Evolutionary conservation across 768 basidiomycete species (phyloP), one percentile per base, ranked within the genome.

Genomic region (Piloderma croceum): DNA sequence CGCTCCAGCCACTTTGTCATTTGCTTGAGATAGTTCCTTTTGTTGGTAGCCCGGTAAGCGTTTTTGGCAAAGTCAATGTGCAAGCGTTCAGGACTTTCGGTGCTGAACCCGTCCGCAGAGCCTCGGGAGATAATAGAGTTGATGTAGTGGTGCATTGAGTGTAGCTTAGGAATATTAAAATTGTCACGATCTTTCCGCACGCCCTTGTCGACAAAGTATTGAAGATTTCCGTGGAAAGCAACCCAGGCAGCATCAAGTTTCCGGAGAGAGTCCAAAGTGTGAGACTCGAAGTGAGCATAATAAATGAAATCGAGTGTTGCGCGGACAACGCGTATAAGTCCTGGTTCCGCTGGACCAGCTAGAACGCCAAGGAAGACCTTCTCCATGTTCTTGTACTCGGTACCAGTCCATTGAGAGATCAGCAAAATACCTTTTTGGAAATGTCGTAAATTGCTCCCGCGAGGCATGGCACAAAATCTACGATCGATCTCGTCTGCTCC

Each of bases 21-120:
- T 40, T 71, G 70, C 11, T 50, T 33, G 34, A 43, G 50, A 34
- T 61, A 54, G 12, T 64, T 54, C 24, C 58, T 51, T 22, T 54
- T 12, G 41, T 62, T 54, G 27, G 44, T 54, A 24, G 54, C 44
- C 41, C 49, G 24, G 45, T 55, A 49, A 22, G 57, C 36, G 3
- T 47, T 27, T 44, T 74, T 73, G 2, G 67, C 63, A 32, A 55
- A 61, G 47, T 72, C 59, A 34, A 71, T 72, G 39, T 73, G 73
- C 1, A 73, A 55, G 0, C 59, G 54, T 47, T 71, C 67, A 0
- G 60, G 44, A 0, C 32, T 19, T 44, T 71, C 67, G 0, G 60
- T 66, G 41, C 62, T 62, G 48, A 51, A 62, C 36, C 60, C 61
- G 38, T 65, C 61, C 0, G 53, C 45, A 6, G 53, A 58, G 6